Evolutionary conservation across 2,329 filamentous ascomycete species (phyloP).

Genomic region (Tolypocladium album): DNA sequence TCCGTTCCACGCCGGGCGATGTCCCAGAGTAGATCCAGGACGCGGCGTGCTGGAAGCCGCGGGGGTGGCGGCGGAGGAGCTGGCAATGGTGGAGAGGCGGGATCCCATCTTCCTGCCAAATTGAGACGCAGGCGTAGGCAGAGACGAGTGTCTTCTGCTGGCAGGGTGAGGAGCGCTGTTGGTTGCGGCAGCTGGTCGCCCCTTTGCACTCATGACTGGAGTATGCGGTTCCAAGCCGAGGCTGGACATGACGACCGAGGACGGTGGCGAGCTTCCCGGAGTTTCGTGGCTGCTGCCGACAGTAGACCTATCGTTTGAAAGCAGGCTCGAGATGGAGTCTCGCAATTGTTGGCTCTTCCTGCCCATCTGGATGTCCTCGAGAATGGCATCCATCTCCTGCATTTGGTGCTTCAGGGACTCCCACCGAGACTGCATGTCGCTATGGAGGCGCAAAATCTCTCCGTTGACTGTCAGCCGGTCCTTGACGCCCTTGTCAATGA

Average conservation of each 20-base stretch:
- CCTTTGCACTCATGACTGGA: slow-evolving; percentile 31
- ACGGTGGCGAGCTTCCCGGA: slow-evolving; percentile 55
- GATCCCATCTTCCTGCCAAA: slow-evolving; percentile 29
- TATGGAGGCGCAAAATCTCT: slow-evolving; percentile 78
- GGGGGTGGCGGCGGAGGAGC: slow-evolving; percentile 40
- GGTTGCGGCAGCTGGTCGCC: slow-evolving; percentile 35
- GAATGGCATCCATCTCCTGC: slow-evolving; percentile 59
- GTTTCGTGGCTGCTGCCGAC: slow-evolving; percentile 60
- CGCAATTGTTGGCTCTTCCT: slow-evolving; percentile 64
- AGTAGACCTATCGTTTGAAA: slow-evolving; percentile 70
- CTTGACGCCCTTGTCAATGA: slow-evolving; percentile 92
- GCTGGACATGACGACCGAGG: slow-evolving; percentile 49
- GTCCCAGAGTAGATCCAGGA: slow-evolving; percentile 33
- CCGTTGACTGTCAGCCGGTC: slow-evolving; percentile 95
- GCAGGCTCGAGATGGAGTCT: slow-evolving; percentile 86
- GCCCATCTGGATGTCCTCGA: slow-evolving; percentile 62
- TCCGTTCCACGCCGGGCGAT: slow-evolving; percentile 62
- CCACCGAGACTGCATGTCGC: slow-evolving; percentile 78
- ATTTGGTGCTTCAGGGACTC: slow-evolving; percentile 66
- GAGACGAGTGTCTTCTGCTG: slow-evolving; percentile 34
- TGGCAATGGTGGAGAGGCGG: slow-evolving; percentile 34
- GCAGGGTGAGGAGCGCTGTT: slow-evolving; percentile 34
- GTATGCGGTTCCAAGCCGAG: slow-evolving; percentile 39
- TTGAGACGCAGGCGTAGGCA: slow-evolving; percentile 33
- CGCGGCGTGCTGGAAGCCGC: slow-evolving; percentile 28